phyloP scores from a whole-genome alignment of 306 rosid species.

The Glycine tomentella region DNA sequence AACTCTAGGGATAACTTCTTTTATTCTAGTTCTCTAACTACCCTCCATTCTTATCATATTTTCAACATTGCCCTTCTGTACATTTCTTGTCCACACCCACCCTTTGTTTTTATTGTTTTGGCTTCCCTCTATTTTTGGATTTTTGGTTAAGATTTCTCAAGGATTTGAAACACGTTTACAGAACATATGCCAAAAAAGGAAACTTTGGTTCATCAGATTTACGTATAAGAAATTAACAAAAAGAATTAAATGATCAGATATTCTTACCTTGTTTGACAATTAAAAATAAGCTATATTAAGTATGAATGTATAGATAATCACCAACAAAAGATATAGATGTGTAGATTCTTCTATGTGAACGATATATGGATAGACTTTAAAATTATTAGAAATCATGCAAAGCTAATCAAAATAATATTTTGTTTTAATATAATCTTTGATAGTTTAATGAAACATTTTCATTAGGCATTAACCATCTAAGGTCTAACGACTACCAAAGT shows the following conservation, averaged over 20 bases:
- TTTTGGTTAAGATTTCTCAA: constrained; percentile 8
- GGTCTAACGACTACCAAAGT: not conserved
- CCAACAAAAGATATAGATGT: not conserved
- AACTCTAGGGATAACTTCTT: constrained; percentile 32
- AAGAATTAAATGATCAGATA: not conserved
- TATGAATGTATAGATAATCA: not conserved
- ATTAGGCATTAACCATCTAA: not conserved
- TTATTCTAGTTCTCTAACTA: constrained; percentile 1
- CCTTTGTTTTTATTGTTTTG: not conserved
- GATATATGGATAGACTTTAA: not conserved
- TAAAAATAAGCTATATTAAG: not conserved
- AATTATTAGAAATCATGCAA: not conserved
- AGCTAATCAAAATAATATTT: constrained; percentile 27
- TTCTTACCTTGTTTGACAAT: not conserved
- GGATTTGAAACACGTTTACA: not conserved
- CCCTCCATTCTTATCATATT: constrained; percentile 50
- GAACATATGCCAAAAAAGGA: not conserved
- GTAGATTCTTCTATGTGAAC: not conserved
- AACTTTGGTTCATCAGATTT: not conserved
- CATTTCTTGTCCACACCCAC: not conserved
- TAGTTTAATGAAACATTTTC: not conserved
- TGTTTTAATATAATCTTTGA: not conserved
- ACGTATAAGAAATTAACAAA: not conserved
- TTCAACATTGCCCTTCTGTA: constrained; percentile 52
- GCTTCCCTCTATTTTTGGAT: constrained; percentile 30